These are phyloP conservation scores for Macrocystidia cucumis DNA, from an alignment of 1,284 basidiomycete species.

Conservation along the genomic window DNA sequence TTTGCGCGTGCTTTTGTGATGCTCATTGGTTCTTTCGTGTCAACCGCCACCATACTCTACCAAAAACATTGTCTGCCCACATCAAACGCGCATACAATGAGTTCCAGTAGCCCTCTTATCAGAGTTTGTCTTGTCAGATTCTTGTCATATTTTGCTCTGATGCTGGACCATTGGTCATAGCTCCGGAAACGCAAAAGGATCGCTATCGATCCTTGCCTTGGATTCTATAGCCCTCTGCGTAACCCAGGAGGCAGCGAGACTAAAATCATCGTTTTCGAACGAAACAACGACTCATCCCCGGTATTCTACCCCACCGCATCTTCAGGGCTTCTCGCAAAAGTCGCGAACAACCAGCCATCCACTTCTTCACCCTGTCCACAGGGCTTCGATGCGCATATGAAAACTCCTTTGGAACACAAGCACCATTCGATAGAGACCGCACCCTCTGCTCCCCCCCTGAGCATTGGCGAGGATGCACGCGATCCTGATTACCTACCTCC, in stretches of 20 bases:
- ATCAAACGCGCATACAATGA: too few species aligned
- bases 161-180: not conserved
- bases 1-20: too few species aligned
- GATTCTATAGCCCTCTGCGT: constrained; percentile 1
- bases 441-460: not conserved
- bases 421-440: not conserved
- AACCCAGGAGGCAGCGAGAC: not conserved
- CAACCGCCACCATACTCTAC: too few species aligned
- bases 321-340: not conserved
- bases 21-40: too few species aligned
- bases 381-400: not conserved
- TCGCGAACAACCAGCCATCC: not conserved
- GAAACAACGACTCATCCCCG: not conserved
- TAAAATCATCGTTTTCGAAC: not conserved
- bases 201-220: constrained; percentile 5
- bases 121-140: too few species aligned
- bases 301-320: not conserved
- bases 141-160: not conserved
- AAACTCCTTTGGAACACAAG: not conserved
- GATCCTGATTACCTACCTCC: constrained; percentile 1
- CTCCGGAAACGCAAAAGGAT: constrained; percentile 2
- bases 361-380: not conserved
- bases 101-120: too few species aligned
- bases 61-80: too few species aligned
- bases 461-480: not conserved